Evolutionary conservation across 176 grass and related monocot species (phyloP).

Genomic region (Alloteropsis semialata): DNA sequence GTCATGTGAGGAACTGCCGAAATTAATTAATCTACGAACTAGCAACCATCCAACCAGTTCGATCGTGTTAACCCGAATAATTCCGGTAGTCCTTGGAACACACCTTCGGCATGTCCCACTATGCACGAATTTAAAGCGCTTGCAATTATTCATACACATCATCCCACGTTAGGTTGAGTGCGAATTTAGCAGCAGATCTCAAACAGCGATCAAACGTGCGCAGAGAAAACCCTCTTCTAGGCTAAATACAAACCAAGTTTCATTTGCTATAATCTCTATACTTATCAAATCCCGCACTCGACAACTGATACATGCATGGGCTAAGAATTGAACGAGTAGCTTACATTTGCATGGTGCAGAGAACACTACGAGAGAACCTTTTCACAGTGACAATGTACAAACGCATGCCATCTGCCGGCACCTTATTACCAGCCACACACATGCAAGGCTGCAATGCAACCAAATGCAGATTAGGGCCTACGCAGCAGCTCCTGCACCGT

Average conservation of each 20-base stretch:
- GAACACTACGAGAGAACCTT: neutral
- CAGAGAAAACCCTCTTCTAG: neutral
- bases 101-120: no score
- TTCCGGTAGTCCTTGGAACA: no score
- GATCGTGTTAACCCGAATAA: no score
- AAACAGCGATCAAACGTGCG: neutral
- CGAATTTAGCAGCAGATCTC: no score
- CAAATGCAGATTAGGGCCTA: neutral
- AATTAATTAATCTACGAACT: no score
- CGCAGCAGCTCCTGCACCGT: constrained; percentile 43
- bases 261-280: neutral
- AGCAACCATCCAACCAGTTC: no score
- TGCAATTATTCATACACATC: no score
- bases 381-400: constrained; percentile 9
- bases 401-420: neutral
- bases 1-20: no score
- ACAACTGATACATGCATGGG: neutral
- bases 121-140: no score
- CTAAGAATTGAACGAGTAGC: neutral
- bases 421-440: constrained; percentile 16
- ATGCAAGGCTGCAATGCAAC: neutral
- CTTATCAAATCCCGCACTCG: neutral
- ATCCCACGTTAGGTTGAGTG: no score
- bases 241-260: neutral
- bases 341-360: neutral